Conservation (phyloP, 108 stramenopile genomes). For the Heterococcus sp. region DNA sequence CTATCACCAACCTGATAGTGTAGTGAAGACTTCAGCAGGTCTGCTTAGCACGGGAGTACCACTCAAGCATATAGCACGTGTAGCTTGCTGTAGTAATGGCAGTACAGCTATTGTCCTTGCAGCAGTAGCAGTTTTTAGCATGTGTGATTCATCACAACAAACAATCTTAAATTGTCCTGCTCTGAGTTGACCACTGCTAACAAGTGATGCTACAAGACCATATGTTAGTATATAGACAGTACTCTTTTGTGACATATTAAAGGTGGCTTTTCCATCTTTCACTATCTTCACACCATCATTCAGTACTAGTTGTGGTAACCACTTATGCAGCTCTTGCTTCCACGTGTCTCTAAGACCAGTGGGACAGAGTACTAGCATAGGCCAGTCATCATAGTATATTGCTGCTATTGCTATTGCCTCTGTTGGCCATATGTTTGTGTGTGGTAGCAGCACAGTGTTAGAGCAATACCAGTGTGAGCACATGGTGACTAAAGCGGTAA, state of each 20-base stretch:
- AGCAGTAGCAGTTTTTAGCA: conserved; percentile 81
- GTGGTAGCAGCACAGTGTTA: too few relatives aligned
- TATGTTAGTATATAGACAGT: background rate
- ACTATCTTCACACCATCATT: too few relatives aligned
- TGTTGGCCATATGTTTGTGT: too few relatives aligned
- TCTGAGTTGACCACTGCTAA: background rate
- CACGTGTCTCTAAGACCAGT: conserved; percentile 73
- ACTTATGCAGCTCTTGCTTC: conserved; percentile 80
- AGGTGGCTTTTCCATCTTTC: too few relatives aligned
- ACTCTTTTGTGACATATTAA: too few relatives aligned
- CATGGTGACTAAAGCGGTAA: too few relatives aligned
- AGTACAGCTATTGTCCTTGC: conserved; percentile 72
- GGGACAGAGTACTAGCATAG: conserved; percentile 77
- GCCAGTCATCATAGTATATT: conserved; percentile 77
- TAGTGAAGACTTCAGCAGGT: conserved; percentile 82
- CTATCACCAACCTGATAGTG: too few relatives aligned
- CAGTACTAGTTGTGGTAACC: conserved; percentile 51
- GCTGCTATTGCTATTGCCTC: conserved; percentile 75
- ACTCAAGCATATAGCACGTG: conserved; percentile 74
- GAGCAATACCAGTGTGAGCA: too few relatives aligned
- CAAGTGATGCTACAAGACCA: background rate
- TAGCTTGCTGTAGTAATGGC: conserved; percentile 73
- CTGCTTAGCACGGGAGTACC: conserved; percentile 89
- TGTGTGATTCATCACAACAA: conserved; percentile 93
- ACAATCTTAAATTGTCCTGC: conserved; percentile 71